A percentile compares a stretch with the other conserved stretches of the same genome.
Conservation (phyloP, 495 filamentous ascomycete genomes). For the Penicillium diatomitis region DNA sequence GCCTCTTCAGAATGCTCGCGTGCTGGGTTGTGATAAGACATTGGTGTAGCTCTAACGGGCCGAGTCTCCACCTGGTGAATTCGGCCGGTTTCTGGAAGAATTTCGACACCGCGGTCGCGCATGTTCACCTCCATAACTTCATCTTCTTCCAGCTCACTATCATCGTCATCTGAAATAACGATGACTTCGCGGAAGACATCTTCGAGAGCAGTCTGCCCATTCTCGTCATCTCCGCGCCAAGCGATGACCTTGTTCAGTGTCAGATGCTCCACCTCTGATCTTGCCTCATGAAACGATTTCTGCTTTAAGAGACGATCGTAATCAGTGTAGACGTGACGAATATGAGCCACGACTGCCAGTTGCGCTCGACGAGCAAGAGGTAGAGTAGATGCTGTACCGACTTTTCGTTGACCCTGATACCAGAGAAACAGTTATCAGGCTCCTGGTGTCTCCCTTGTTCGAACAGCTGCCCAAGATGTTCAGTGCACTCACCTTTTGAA, state of each 20-base stretch:
- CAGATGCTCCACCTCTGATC: slow-evolving; percentile 57
- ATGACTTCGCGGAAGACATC: slow-evolving; percentile 76
- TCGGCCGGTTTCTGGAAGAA: slow-evolving; percentile 29
- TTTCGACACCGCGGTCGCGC: slow-evolving; percentile 29
- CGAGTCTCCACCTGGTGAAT: slow-evolving; percentile 26
- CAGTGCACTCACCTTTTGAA: slow-evolving; percentile 57
- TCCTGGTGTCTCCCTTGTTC: slow-evolving; percentile 5
- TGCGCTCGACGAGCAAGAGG: slow-evolving; percentile 66
- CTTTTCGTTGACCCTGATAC: slow-evolving; percentile 43
- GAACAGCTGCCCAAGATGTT: background rate
- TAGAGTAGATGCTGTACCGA: slow-evolving; percentile 60
- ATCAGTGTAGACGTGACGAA: slow-evolving; percentile 76
- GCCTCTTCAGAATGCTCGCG: slow-evolving; percentile 30
- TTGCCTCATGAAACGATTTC: slow-evolving; percentile 57
- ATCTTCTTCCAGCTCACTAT: slow-evolving; percentile 47
- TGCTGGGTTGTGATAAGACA: slow-evolving; percentile 6
- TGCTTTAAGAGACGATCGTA: slow-evolving; percentile 71
- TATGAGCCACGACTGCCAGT: slow-evolving; percentile 76
- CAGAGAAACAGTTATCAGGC: slow-evolving; percentile 11
- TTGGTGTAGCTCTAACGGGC: slow-evolving; percentile 14
- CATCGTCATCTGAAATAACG: slow-evolving; percentile 73
- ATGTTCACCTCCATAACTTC: slow-evolving; percentile 7
- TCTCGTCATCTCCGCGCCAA: slow-evolving; percentile 84
- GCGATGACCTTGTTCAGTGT: slow-evolving; percentile 66
- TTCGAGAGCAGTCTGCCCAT: slow-evolving; percentile 62